These are phyloP conservation scores for Aspergillus hiratsukae DNA, from an alignment of 2,329 filamentous ascomycete species.

Conservation along the genomic window DNA sequence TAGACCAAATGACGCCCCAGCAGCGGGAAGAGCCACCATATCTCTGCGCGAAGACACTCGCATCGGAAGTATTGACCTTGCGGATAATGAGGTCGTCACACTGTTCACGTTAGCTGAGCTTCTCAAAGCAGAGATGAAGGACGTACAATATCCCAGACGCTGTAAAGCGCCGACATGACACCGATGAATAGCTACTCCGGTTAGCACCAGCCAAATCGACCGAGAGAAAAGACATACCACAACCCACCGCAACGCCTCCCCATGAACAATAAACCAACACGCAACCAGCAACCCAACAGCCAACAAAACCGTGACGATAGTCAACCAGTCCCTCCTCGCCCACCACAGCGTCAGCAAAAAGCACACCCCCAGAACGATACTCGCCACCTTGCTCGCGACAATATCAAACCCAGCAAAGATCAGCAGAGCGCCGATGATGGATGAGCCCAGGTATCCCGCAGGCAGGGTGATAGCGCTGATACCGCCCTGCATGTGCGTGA, in stretches of 20 bases:
- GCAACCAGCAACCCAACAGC: constrained; percentile 67
- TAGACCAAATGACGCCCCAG: constrained; percentile 75
- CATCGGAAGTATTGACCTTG: constrained; percentile 76
- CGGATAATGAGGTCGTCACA: constrained; percentile 76
- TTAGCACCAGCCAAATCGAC: constrained; percentile 1
- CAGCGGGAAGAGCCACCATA: constrained; percentile 77
- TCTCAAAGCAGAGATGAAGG: background rate
- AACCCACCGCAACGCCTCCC: constrained; percentile 67
- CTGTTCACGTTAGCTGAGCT: constrained; percentile 25
- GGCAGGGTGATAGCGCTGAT: constrained; percentile 67
- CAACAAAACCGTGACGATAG: constrained; percentile 64
- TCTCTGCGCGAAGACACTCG: constrained; percentile 70
- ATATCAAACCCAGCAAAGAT: constrained; percentile 80
- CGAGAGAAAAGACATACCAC: constrained; percentile 46
- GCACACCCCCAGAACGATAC: constrained; percentile 66
- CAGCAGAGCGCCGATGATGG: constrained; percentile 69
- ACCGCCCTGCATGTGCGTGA: constrained; percentile 72
- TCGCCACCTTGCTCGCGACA: constrained; percentile 74
- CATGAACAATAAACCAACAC: constrained; percentile 77
- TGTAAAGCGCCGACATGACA: constrained; percentile 76
- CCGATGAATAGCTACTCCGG: constrained; percentile 64
- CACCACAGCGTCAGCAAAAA: constrained; percentile 79
- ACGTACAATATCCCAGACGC: constrained; percentile 72
- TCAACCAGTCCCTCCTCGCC: constrained; percentile 74
- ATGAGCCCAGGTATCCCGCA: constrained; percentile 73